These are phyloP conservation scores for Epichloe bromicola DNA, from an alignment of 2,329 filamentous ascomycete genomes.

Conservation along the genomic window DNA sequence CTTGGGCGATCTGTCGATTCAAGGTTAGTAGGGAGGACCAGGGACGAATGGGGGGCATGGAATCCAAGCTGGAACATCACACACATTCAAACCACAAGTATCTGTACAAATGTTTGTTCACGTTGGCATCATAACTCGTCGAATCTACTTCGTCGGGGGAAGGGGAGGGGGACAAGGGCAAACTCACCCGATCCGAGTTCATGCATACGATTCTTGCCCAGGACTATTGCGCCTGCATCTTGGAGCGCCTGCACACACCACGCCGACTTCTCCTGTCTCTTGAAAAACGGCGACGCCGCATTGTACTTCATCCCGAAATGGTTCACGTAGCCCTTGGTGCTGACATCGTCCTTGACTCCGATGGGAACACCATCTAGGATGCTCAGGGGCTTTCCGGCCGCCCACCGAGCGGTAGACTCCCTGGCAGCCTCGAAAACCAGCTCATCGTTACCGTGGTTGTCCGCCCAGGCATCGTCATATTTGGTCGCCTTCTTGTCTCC, in stretches of 20 bases:
- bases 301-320: conserved; percentile 52
- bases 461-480: conserved; percentile 63
- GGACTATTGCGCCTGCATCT: conserved; percentile 59
- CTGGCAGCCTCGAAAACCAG: conserved; percentile 53
- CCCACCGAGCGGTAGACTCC: conserved; percentile 61
- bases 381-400: conserved; percentile 49
- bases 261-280: conserved; percentile 38
- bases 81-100: conserved; percentile 67
- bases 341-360: conserved; percentile 70
- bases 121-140: neutral
- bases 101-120: conserved; percentile 27
- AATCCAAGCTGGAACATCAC: conserved; percentile 6
- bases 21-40: conserved; percentile 21
- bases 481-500: conserved; percentile 37
- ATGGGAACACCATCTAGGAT: conserved; percentile 73
- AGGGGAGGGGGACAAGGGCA: neutral
- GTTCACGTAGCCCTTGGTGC: conserved; percentile 56
- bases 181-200: conserved; percentile 57
- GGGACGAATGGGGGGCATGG: neutral
- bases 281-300: conserved; percentile 38
- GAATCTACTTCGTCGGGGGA: neutral
- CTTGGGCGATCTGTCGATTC: conserved; percentile 39
- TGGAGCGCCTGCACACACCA: conserved; percentile 62
- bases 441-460: conserved; percentile 43
- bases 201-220: conserved; percentile 71